Evolutionary conservation across 208 protist genomes (phyloP).

Genomic region (Herpetomonas samuelpessoai): DNA sequence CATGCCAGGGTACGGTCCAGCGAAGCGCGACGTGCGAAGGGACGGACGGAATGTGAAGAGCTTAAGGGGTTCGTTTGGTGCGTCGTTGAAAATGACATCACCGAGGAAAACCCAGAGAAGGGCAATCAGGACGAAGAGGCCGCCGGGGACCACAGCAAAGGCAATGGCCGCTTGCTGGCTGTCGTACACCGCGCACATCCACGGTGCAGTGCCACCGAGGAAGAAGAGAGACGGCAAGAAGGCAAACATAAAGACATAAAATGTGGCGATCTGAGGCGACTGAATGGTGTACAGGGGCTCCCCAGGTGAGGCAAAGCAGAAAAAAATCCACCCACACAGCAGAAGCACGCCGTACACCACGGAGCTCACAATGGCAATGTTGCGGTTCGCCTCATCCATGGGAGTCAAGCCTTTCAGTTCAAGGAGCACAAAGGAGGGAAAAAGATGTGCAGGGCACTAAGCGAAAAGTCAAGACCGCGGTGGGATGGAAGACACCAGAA

Average conservation of each 20-base stretch:
- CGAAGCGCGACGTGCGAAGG: background rate
- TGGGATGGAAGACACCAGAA: too few species aligned
- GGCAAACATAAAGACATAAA: conserved; percentile 41
- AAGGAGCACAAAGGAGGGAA: too few species aligned
- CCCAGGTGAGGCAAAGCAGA: conserved; percentile 12
- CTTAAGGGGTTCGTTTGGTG: background rate
- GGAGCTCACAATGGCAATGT: conserved; percentile 50
- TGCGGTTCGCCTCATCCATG: conserved; percentile 27
- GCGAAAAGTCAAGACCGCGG: too few species aligned
- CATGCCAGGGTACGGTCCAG: background rate
- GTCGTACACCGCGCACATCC: conserved; percentile 43
- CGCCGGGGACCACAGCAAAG: conserved; percentile 41
- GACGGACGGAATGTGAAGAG: background rate
- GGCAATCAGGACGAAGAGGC: conserved; percentile 31
- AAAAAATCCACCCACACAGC: conserved; percentile 32
- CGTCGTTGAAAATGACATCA: background rate
- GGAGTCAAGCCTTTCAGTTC: too few species aligned
- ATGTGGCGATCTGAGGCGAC: conserved; percentile 20
- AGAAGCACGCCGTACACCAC: conserved; percentile 44
- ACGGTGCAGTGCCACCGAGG: conserved; percentile 38
- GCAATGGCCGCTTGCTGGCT: conserved; percentile 25
- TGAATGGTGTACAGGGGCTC: conserved; percentile 25
- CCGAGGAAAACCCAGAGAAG: conserved; percentile 25
- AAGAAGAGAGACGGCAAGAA: conserved; percentile 50
- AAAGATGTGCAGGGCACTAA: too few species aligned